Conservation (phyloP, 441 rosid genomes). For the Adansonia madagascariensis region DNA sequence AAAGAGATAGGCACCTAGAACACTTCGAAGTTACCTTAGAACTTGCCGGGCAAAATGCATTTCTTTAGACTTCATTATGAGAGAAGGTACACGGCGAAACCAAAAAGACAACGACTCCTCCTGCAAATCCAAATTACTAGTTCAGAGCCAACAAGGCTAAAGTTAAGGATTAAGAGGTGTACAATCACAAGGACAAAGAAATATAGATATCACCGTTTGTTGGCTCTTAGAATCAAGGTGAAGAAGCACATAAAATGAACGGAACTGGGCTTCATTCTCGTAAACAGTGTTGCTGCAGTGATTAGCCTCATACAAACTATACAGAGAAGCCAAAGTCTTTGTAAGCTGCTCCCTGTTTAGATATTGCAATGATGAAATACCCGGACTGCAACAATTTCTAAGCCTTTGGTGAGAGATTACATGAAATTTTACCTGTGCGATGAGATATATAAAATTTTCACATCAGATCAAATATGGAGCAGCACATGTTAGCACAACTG, state of each 20-base stretch:
- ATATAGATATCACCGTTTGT: constrained; percentile 52
- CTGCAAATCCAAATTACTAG: constrained; percentile 45
- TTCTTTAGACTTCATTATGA: constrained; percentile 62
- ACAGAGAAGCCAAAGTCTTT: constrained; percentile 70
- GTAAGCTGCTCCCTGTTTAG: constrained; percentile 89
- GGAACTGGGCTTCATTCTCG: constrained; percentile 74
- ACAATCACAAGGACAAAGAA: constrained; percentile 23
- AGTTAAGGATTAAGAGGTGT: constrained; percentile 16
- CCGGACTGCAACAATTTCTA: constrained; percentile 42
- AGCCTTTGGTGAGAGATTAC: constrained; percentile 78
- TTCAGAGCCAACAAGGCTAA: constrained; percentile 12
- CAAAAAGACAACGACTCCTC: constrained; percentile 84
- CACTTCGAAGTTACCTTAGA: constrained; percentile 49
- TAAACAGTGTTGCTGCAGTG: constrained; percentile 38
- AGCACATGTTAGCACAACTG: not conserved
- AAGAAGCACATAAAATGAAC: constrained; percentile 80
- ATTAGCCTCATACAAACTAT: constrained; percentile 71
- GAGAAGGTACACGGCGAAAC: constrained; percentile 62
- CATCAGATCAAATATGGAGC: not conserved
- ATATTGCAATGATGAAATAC: constrained; percentile 60
- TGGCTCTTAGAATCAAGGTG: constrained; percentile 65
- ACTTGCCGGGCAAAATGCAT: constrained; percentile 74
- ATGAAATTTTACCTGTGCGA: constrained; percentile 71
- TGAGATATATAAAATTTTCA: constrained; percentile 21
- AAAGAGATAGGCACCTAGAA: not conserved